Base-by-base conservation (phyloP, 805 yeast genomes). In the Ogataea corticis region DNA sequence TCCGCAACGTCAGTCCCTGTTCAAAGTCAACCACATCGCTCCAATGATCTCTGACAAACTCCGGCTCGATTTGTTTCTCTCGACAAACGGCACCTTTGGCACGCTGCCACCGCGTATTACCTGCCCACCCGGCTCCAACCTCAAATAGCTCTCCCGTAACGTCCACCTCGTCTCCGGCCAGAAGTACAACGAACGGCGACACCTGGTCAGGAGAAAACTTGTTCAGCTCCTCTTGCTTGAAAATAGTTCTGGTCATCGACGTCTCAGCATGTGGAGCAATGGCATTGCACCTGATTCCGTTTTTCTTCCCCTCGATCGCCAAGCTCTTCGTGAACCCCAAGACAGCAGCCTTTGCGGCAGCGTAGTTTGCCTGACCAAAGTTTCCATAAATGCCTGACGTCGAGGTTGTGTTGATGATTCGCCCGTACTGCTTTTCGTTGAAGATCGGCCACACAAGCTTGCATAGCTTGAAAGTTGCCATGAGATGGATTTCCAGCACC, bases 221-320 rank as follows among this genome's bases (percentile, higher is more conserved):
- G 69, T 88, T 87, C 56, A 84, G 78, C 67, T 92, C 96, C 50
- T 80, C 82, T 38, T 83, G 84, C 38, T 81, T 78, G 70, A 92
- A 87, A 38, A 92, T 83, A 5, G 96, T 86, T 60, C 80, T 79
- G 23, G 99, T 92, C 99, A 92, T 92, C 46, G 95, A 91, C 35
- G 99, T 92, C 62, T 92, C 97, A 23, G 98, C 98, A 65, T 92
- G 97, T 43, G 99, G 99, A 21, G 99, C 98, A 65, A 90, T 83
- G 30, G 82, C 79, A 63, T 91, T 87, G 46, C 82, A 91, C 59
- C 75, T 73, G 56, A 92, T 89, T 62, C 84, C 81, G 59, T 73
- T 64, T 66, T 80, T 88, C 49, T 82, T 82, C 60, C 99, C 99
- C 72, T 92, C 99, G 54, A 87, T 75, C 23, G 98, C 97, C 52